These are phyloP conservation scores for Desmodesmus armatus DNA, from an alignment of 139 green algal genomes.

Conservation along the genomic window DNA sequence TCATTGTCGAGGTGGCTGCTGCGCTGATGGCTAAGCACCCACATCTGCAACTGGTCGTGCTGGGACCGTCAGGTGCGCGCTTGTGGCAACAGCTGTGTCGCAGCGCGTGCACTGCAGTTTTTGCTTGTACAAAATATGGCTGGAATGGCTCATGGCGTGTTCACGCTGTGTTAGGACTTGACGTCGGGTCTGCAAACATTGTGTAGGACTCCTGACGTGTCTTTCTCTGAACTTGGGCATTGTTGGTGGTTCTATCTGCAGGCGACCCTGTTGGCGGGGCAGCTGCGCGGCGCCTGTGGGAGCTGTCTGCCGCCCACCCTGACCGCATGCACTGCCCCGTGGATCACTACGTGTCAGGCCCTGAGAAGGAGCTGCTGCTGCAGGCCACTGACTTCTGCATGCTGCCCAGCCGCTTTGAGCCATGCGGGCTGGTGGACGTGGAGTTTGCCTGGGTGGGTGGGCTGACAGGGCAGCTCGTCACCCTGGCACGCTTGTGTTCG, in stretches of 20 bases:
- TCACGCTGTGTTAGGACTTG: too few species aligned
- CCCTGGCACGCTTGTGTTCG: not conserved
- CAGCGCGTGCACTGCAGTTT: too few species aligned
- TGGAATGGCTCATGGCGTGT: too few species aligned
- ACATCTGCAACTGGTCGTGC: conserved; percentile 45
- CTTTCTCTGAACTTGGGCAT: too few species aligned
- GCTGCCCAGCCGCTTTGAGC: conserved; percentile 14
- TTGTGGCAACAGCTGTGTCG: conserved; percentile 4
- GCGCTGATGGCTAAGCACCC: conserved; percentile 27
- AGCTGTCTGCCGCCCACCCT: conserved; percentile 31
- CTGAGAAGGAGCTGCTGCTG: conserved; percentile 52
- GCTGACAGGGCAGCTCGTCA: not conserved
- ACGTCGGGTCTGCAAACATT: too few species aligned
- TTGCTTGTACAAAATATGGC: too few species aligned
- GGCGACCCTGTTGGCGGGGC: not conserved
- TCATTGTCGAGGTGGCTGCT: conserved; percentile 44
- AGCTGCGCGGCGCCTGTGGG: conserved; percentile 1
- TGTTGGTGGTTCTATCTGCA: too few species aligned
- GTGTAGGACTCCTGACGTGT: too few species aligned
- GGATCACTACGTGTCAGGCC: conserved; percentile 50
- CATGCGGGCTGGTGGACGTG: conserved; percentile 51
- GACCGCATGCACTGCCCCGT: conserved; percentile 42
- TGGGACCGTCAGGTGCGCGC: conserved; percentile 48
- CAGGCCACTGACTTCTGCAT: conserved; percentile 30
- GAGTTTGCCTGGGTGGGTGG: conserved; percentile 49